phyloP scores from a whole-genome alignment of 805 yeast genomes.

The Grigorovia jiainica region DNA sequence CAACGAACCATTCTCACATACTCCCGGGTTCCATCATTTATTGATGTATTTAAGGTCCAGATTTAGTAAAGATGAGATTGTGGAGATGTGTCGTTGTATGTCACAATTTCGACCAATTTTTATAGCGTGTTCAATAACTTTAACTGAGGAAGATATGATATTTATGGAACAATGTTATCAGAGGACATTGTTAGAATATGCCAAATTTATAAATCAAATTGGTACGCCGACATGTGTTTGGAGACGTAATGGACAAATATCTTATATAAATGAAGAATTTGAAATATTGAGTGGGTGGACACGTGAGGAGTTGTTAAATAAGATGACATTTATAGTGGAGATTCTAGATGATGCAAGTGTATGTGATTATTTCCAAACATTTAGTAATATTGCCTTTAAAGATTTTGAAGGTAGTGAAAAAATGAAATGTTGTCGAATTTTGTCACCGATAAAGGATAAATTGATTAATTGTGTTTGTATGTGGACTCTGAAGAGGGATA shows the following conservation, averaged over 20 bases:
- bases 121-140: constrained; percentile 81
- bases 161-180: constrained; percentile 97
- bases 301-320: constrained; percentile 53
- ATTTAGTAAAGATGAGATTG: constrained; percentile 59
- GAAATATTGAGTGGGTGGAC: constrained; percentile 88
- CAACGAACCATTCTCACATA: constrained; percentile 71
- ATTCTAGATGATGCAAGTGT: constrained; percentile 82
- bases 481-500: constrained; percentile 91
- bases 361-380: constrained; percentile 77
- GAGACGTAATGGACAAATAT: constrained; percentile 93
- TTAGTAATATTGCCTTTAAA: constrained; percentile 79
- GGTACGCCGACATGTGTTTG: constrained; percentile 95
- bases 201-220: constrained; percentile 68
- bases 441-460: constrained; percentile 45
- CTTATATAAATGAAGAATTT: constrained; percentile 92
- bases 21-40: constrained; percentile 81
- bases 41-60: constrained; percentile 63
- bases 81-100: constrained; percentile 78
- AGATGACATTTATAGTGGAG: constrained; percentile 65
- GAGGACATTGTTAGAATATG: constrained; percentile 80
- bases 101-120: constrained; percentile 88
- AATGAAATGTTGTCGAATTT: constrained; percentile 76
- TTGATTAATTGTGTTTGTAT: constrained; percentile 67
- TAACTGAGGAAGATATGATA: constrained; percentile 83
- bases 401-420: constrained; percentile 82